A percentile compares a stretch with the other conserved stretches of the same genome.
Evolutionary conservation across 495 filamentous ascomycete species (phyloP).

Genomic region (Chlorociboria aeruginascens): DNA sequence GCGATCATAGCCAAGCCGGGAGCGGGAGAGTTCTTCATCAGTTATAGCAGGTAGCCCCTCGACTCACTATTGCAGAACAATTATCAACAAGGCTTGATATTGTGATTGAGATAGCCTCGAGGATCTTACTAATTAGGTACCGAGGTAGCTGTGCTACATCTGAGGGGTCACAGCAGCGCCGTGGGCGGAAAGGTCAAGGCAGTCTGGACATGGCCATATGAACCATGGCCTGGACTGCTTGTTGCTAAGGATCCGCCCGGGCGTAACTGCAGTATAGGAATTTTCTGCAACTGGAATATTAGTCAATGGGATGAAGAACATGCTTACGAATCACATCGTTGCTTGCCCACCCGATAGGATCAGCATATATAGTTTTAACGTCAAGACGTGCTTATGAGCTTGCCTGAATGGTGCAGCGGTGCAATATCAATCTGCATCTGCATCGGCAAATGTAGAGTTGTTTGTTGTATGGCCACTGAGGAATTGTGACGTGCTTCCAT

Average conservation of each 20-base stretch:
- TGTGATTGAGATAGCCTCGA: background rate
- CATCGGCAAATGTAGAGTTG: background rate
- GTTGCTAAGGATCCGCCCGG: background rate
- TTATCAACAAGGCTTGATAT: background rate
- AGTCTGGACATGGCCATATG: background rate
- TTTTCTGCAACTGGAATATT: background rate
- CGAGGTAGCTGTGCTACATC: background rate
- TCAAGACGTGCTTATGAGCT: too few species aligned
- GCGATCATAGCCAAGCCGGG: background rate
- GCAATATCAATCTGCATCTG: background rate
- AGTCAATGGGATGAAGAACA: background rate
- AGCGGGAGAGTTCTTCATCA: background rate
- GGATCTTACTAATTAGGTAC: background rate
- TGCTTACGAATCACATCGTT: conserved; percentile 2
- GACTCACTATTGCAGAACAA: background rate
- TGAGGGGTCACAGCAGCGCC: background rate
- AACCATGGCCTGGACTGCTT: background rate
- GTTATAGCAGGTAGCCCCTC: background rate
- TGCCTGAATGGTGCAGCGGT: background rate
- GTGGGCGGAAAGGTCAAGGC: background rate
- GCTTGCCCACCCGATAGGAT: background rate
- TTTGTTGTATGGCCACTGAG: background rate
- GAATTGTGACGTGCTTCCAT: too few species aligned
- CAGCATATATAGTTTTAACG: background rate
- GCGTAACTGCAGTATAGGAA: background rate